Conservation (phyloP, 1,284 basidiomycete genomes). For the Laetiporus sulphureus region DNA sequence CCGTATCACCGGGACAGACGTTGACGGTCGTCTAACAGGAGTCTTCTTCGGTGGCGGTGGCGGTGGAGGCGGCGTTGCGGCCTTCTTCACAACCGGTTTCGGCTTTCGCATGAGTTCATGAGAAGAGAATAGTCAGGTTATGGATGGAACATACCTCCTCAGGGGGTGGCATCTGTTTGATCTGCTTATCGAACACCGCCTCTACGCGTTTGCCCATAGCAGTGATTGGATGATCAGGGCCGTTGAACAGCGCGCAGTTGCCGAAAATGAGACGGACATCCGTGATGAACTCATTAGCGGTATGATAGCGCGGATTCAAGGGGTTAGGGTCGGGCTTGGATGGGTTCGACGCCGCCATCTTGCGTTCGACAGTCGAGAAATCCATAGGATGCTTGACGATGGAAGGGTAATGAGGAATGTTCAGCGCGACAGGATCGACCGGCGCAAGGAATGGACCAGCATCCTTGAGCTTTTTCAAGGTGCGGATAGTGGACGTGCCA, state of each 20-base stretch:
- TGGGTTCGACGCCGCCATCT: conserved; percentile 75
- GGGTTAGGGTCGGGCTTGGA: conserved; percentile 65
- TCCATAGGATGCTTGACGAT: conserved; percentile 95
- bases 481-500: conserved; percentile 72
- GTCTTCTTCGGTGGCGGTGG: conserved; percentile 42
- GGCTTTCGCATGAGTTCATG: too few species aligned
- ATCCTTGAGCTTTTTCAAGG: conserved; percentile 85
- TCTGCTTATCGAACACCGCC: conserved; percentile 82
- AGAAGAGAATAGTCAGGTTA: too few species aligned
- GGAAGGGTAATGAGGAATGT: conserved; percentile 86
- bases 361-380: conserved; percentile 89
- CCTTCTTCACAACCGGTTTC: conserved; percentile 54
- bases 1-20: conserved; percentile 73
- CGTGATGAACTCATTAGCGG: conserved; percentile 70
- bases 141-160: conserved; percentile 71
- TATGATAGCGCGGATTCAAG: conserved; percentile 66
- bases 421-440: conserved; percentile 86
- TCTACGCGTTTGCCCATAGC: conserved; percentile 79
- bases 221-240: conserved; percentile 79
- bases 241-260: conserved; percentile 92
- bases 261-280: conserved; percentile 86
- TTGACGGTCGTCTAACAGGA: conserved; percentile 59
- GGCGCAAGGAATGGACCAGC: conserved; percentile 79
- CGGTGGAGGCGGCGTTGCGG: conserved; percentile 33
- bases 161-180: conserved; percentile 76